Evolutionary conservation across 352 stramenopile genomes (phyloP).

Genomic region (Thalassiosira sp.): DNA sequence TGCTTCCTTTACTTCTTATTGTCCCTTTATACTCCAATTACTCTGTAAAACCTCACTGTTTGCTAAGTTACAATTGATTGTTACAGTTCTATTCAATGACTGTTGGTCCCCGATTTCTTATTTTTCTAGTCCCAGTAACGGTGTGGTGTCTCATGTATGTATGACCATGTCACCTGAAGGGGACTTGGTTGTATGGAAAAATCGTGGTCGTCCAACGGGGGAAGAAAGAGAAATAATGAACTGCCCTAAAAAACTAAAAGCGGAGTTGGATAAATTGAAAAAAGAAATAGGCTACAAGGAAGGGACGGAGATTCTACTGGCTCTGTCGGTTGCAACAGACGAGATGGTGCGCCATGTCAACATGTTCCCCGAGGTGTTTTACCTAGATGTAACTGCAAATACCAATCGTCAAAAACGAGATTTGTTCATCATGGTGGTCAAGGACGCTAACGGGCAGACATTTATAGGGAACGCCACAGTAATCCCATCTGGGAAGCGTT

Average conservation of each 20-base stretch:
- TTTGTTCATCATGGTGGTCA: slow-evolving; percentile 5
- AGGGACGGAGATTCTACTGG: slow-evolving; percentile 3
- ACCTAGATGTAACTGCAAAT: slow-evolving; percentile 22
- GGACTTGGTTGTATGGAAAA: background rate
- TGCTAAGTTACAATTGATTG: no score
- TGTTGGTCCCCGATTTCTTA: no score
- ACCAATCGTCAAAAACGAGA: slow-evolving; percentile 15
- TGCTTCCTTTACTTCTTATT: no score
- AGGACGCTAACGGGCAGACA: background rate
- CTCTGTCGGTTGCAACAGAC: background rate
- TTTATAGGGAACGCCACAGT: slow-evolving; percentile 15
- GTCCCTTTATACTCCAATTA: no score
- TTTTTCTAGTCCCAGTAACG: no score
- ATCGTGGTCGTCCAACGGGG: background rate
- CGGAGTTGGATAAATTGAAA: background rate
- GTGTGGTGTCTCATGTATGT: no score
- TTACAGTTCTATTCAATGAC: no score
- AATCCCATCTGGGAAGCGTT: slow-evolving; percentile 6
- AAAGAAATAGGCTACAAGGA: background rate
- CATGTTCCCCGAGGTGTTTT: slow-evolving; percentile 23
- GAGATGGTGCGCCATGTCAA: slow-evolving; percentile 3
- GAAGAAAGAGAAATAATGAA: background rate
- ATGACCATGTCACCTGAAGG: no score
- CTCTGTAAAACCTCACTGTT: no score
- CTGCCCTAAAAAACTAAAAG: background rate